phyloP scores from a whole-genome alignment of 768 basidiomycete genomes.

The Lentinula sp. region DNA sequence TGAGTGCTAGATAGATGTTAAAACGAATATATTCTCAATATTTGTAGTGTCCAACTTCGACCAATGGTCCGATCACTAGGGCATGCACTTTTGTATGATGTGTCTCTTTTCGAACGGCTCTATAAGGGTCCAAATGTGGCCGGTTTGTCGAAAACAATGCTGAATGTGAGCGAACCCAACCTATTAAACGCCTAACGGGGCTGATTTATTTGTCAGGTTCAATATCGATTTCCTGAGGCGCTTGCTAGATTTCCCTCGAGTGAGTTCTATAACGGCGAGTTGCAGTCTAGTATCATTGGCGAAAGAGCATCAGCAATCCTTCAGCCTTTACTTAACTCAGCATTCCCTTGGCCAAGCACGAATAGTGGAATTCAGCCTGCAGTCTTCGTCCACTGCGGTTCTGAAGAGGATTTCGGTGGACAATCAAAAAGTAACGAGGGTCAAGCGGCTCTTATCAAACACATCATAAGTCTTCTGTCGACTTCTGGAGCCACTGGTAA shows the following conservation, averaged over 20 bases:
- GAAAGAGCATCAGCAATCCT: constrained; percentile 29
- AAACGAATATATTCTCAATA: not conserved
- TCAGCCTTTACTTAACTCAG: constrained; percentile 26
- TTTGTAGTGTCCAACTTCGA: constrained; percentile 55
- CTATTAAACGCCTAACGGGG: not conserved
- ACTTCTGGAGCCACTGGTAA: not conserved
- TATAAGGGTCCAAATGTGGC: constrained; percentile 32
- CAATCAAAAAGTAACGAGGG: constrained; percentile 58
- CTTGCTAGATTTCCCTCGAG: constrained; percentile 56
- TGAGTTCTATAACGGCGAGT: constrained; percentile 54
- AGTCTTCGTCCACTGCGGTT: constrained; percentile 50
- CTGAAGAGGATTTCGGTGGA: constrained; percentile 53
- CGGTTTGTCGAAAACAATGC: constrained; percentile 51
- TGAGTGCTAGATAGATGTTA: constrained; percentile 25
- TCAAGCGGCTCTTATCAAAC: constrained; percentile 47
- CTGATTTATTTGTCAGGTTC: constrained; percentile 28
- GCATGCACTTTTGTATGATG: constrained; percentile 48
- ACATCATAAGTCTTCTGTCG: constrained; percentile 36
- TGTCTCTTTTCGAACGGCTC: constrained; percentile 57
- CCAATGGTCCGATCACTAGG: constrained; percentile 60
- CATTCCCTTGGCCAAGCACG: constrained; percentile 53
- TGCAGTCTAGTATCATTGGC: constrained; percentile 37
- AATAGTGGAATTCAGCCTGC: constrained; percentile 37
- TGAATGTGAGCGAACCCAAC: constrained; percentile 32
- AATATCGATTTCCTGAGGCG: constrained; percentile 58